Evolutionary conservation across 257 asterid genomes (phyloP), one percentile per base, ranked within the genome.

Genomic region (Prunella vulgaris): DNA sequence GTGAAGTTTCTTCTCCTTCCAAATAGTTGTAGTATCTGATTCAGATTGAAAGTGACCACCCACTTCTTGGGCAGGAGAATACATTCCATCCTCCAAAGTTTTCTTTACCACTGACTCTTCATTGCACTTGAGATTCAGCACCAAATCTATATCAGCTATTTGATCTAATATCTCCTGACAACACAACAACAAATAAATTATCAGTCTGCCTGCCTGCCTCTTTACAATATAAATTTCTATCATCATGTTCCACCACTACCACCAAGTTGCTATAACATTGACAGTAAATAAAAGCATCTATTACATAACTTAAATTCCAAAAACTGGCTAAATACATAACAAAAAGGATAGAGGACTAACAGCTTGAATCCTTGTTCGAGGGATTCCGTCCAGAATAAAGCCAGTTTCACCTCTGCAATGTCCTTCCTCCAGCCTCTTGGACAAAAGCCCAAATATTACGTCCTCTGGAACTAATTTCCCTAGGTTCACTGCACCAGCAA

Each of bases 401-500:
- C 99, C 99, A 37, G 76, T 84, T 90, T 93, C 96, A 61, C 97
- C 96, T 60, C 87, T 82, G 78, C 81, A 60, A 52, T 82, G 80
- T 44, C 96, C 96, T 82, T 90, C 99, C 76, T 93, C 95, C 61
- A 93, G 87, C 75, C 96, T 86, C 81, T 84, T 86, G 5, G 97
- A 83, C 58, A 93, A 69, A 71, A 93, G 84, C 48, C 87, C 89
- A 69, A 90, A 87, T 70, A 90, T 86, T 32, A 88, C 90, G 18
- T 86, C 93, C 69, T 88, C 96, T 0, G 90, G 90, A 9, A 93
- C 96, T 35, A 87, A 82, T 71, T 87, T 83, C 65, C 96, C 95
- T 68, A 79, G 82, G 76, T 88, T 88, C 77, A 93, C 82, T 9
- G 95, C 84, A 61, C 72, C 56, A 1, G 96, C 90, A 79, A 90